phyloP scores from a whole-genome alignment of 2,329 filamentous ascomycete species.

The Xylaria digitata region DNA sequence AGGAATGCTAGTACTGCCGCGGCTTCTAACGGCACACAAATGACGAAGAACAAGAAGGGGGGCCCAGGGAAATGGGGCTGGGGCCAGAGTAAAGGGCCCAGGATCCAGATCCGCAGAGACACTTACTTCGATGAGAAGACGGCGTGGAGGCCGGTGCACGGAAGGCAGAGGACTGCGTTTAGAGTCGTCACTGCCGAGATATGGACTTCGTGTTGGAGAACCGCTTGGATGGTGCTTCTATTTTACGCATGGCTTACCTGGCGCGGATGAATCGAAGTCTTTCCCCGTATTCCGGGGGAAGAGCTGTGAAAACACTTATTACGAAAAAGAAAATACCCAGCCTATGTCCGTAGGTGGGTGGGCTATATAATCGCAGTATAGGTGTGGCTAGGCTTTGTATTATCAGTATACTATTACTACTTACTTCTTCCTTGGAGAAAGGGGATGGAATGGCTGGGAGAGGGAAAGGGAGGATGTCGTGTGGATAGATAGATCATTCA shows the following conservation, averaged over 20 bases:
- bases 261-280: conserved; percentile 60
- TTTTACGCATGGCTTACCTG: conserved; percentile 77
- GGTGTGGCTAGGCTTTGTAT: conserved; percentile 4
- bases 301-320: background rate
- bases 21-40: background rate
- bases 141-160: conserved; percentile 46
- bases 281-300: background rate
- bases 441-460: background rate
- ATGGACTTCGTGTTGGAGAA: conserved; percentile 68
- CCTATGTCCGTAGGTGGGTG: background rate
- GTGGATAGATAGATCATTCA: conserved; percentile 10
- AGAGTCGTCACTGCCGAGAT: conserved; percentile 69
- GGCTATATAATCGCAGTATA: background rate
- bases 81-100: conserved; percentile 58
- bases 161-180: conserved; percentile 52
- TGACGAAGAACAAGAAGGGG: conserved; percentile 9
- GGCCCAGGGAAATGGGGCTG: conserved; percentile 57
- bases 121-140: conserved; percentile 58
- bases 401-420: conserved; percentile 4
- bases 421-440: background rate
- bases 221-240: conserved; percentile 70
- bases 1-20: background rate
- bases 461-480: background rate
- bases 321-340: background rate
- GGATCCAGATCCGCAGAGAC: conserved; percentile 63